Conservation (phyloP, 2,329 filamentous ascomycete genomes). For the Fusarium sp. region DNA sequence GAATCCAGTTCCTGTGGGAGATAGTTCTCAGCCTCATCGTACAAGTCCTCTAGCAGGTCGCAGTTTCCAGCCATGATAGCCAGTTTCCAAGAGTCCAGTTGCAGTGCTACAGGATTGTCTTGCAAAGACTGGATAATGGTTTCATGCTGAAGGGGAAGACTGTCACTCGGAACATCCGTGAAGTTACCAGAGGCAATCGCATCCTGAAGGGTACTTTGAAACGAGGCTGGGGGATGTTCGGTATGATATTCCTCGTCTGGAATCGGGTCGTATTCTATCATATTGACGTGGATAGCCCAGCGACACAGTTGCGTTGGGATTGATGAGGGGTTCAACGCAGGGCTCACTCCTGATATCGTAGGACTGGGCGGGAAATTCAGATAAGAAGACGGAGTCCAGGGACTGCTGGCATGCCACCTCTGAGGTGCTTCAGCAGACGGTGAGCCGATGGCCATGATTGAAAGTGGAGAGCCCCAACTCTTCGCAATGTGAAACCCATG, state of each 20-base stretch:
- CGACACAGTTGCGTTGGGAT: constrained; percentile 11
- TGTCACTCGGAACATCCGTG: neutral
- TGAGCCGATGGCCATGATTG: neutral
- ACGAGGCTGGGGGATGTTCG: neutral
- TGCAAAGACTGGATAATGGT: neutral
- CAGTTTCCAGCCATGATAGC: constrained; percentile 27
- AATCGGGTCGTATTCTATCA: too few species aligned
- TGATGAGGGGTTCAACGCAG: too few species aligned
- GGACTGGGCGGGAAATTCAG: neutral
- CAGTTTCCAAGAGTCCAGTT: constrained; percentile 22
- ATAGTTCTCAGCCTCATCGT: too few species aligned
- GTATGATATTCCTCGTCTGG: neutral
- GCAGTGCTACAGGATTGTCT: neutral
- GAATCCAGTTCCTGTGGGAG: neutral
- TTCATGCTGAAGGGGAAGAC: constrained; percentile 9
- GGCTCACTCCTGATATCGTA: neutral
- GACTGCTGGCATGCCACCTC: neutral
- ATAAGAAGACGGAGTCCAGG: neutral
- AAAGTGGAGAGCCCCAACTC: neutral
- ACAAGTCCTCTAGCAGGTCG: neutral
- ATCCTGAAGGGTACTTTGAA: neutral
- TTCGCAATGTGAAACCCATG: constrained; percentile 10
- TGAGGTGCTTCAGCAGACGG: neutral
- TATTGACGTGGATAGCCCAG: constrained; percentile 16
- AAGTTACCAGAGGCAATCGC: constrained; percentile 7